Conservation (phyloP, 1,139 yeast species). For the Wickerhamomyces sp. region DNA sequence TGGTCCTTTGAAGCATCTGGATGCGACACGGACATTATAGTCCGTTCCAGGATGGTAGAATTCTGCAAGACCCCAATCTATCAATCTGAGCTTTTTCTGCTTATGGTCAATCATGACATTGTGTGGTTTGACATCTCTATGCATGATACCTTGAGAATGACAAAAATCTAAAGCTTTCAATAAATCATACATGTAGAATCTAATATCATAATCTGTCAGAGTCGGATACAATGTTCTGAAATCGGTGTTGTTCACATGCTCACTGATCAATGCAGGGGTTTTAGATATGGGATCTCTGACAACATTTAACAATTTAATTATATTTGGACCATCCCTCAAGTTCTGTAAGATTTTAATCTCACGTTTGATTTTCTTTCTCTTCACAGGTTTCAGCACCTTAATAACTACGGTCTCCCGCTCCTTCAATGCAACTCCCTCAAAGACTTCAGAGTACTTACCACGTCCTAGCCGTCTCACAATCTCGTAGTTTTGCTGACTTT, state of each 20-base stretch:
- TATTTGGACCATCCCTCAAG: slow-evolving; percentile 70
- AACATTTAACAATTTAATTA: slow-evolving; percentile 63
- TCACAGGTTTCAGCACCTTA: slow-evolving; percentile 76
- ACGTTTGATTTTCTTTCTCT: slow-evolving; percentile 71
- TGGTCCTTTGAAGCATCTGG: slow-evolving; percentile 79
- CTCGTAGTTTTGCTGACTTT: slow-evolving; percentile 63
- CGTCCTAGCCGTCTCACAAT: slow-evolving; percentile 69
- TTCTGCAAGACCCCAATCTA: slow-evolving; percentile 86
- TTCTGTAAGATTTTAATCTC: slow-evolving; percentile 75
- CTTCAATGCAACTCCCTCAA: slow-evolving; percentile 53
- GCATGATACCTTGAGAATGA: slow-evolving; percentile 82
- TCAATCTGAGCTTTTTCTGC: slow-evolving; percentile 56
- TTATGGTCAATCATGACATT: slow-evolving; percentile 79
- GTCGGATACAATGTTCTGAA: slow-evolving; percentile 69
- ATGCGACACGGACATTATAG: slow-evolving; percentile 77
- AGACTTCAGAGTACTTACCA: slow-evolving; percentile 79
- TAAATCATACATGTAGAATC: slow-evolving; percentile 65
- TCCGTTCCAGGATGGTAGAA: slow-evolving; percentile 77
- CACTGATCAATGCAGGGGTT: slow-evolving; percentile 74
- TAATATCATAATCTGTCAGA: slow-evolving; percentile 57
- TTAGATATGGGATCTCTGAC: slow-evolving; percentile 72
- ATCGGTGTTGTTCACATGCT: slow-evolving; percentile 66
- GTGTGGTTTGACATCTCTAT: slow-evolving; percentile 81
- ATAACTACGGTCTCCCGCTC: slow-evolving; percentile 46
- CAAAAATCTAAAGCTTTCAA: slow-evolving; percentile 70